These are phyloP conservation scores for Echinochloa phyllopogon DNA, from an alignment of 176 grass and related monocot species.

Conservation along the genomic window DNA sequence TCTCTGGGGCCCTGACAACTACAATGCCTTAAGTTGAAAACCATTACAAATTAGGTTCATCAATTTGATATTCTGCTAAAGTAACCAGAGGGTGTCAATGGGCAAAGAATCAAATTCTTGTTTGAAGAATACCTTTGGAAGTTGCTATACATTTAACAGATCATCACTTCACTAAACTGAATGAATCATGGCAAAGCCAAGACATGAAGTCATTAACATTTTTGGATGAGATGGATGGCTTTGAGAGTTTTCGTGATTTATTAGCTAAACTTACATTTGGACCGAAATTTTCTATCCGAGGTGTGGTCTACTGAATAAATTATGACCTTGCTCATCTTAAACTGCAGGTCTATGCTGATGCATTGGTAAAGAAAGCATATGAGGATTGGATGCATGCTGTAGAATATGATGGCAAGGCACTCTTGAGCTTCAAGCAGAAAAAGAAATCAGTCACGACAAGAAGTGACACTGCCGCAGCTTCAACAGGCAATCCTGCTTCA, in stretches of 20 bases:
- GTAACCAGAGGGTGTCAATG: background rate
- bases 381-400: slow-evolving; percentile 88
- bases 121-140: background rate
- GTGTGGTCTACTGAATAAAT: slow-evolving; percentile 13
- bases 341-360: slow-evolving; percentile 66
- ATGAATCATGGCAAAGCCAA: slow-evolving; percentile 2
- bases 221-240: background rate
- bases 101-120: slow-evolving; percentile 4
- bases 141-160: background rate
- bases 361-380: slow-evolving; percentile 85
- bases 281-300: background rate
- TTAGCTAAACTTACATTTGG: slow-evolving; percentile 1
- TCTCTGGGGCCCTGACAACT: background rate
- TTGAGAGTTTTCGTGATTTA: background rate
- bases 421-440: slow-evolving; percentile 83
- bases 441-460: slow-evolving; percentile 75
- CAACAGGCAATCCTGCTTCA: slow-evolving; percentile 48
- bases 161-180: background rate
- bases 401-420: slow-evolving; percentile 94
- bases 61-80: slow-evolving; percentile 11
- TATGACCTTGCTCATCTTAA: slow-evolving; percentile 14
- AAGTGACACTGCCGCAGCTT: slow-evolving; percentile 53
- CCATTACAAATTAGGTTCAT: background rate
- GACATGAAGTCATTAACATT: background rate
- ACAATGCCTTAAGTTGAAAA: slow-evolving; percentile 37